Evolutionary conservation across 306 rosid genomes (phyloP).

Genomic region (Ceratonia siliqua): DNA sequence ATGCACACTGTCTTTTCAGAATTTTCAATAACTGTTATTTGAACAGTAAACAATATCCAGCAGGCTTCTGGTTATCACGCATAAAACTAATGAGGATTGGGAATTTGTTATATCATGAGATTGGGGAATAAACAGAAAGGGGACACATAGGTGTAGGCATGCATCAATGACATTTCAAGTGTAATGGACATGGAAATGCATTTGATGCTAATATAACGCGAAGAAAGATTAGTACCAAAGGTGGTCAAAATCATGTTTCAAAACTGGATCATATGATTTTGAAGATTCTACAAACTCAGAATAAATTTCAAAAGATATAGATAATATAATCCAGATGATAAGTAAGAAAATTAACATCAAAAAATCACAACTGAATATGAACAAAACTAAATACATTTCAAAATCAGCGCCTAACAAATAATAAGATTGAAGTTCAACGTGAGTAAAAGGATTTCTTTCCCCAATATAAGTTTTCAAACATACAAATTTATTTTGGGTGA

Average conservation of each 20-base stretch:
- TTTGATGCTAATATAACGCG: neutral
- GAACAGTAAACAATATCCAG: constrained; percentile 2
- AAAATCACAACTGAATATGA: neutral
- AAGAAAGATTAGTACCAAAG: neutral
- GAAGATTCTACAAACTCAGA: neutral
- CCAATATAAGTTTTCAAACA: neutral
- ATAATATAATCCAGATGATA: neutral
- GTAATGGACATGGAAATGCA: neutral
- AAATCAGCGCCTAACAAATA: neutral
- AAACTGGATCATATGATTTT: neutral
- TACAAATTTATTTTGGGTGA: too few relatives aligned
- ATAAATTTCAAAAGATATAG: neutral
- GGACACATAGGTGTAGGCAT: constrained; percentile 39
- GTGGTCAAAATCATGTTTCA: neutral
- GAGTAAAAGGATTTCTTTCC: neutral
- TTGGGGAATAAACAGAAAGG: too few relatives aligned
- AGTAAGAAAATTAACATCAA: too few relatives aligned
- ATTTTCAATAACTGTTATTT: constrained; percentile 16
- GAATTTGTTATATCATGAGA: neutral
- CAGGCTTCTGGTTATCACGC: neutral
- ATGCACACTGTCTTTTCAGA: constrained; percentile 8
- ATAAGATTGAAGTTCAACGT: neutral
- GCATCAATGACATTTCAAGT: neutral
- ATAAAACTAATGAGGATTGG: neutral
- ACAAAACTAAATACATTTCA: neutral